Percentiles rank a stretch among this genome's conserved stretches.
Evolutionary conservation across 176 grass and related monocot species (phyloP).

Genomic region (Eragrostis nindensis): DNA sequence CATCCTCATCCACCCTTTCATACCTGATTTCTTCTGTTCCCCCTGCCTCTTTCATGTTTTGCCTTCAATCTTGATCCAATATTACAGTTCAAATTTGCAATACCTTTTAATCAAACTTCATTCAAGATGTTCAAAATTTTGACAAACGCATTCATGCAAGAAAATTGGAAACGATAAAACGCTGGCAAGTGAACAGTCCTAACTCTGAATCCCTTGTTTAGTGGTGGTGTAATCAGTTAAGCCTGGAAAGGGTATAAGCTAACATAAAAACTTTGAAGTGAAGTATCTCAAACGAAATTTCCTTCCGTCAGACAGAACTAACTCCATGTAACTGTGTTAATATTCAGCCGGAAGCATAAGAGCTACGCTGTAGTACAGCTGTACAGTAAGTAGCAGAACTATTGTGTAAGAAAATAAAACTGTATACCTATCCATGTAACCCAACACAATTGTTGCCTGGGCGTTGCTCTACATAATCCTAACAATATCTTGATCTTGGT

Average conservation of each 20-base stretch:
- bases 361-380: conserved; percentile 7
- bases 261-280: background rate
- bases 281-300: background rate
- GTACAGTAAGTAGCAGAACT: conserved; percentile 13
- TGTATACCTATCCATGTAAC: conserved; percentile 37
- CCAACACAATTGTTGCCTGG: background rate
- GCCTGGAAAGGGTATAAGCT: too few relatives aligned
- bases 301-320: background rate
- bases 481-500: conserved; percentile 16
- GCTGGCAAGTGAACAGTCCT: background rate
- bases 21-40: too few relatives aligned
- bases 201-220: background rate
- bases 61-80: too few relatives aligned
- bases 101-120: background rate
- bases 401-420: conserved; percentile 1
- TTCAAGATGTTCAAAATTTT: background rate
- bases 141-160: background rate
- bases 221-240: background rate
- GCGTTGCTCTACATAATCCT: conserved; percentile 27
- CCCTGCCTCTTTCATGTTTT: too few relatives aligned
- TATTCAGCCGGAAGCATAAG: conserved; percentile 1
- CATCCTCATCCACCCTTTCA: too few relatives aligned
- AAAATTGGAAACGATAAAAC: background rate
- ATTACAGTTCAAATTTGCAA: too few relatives aligned
- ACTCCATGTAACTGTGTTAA: background rate